A percentile compares a stretch with the other conserved stretches of the same genome.
phyloP scores from a whole-genome alignment of 2,329 filamentous ascomycete species.

The Colletotrichum tamarilloi region DNA sequence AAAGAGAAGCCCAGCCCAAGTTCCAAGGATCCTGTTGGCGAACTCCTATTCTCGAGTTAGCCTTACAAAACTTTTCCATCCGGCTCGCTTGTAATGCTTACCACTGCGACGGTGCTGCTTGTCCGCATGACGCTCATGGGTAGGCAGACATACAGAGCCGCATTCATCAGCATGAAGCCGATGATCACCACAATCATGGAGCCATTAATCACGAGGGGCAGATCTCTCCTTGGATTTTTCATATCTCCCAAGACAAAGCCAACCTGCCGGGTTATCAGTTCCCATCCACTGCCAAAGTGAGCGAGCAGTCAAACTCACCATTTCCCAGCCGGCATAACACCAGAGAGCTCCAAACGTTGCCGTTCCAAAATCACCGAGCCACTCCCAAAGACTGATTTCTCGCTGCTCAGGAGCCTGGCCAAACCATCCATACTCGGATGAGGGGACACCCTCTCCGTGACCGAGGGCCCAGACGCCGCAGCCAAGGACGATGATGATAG shows the following conservation, averaged over 20 bases:
- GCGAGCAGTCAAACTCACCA: constrained; percentile 47
- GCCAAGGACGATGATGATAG: constrained; percentile 37
- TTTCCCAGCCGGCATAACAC: constrained; percentile 58
- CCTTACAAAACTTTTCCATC: constrained; percentile 14
- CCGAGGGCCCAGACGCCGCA: constrained; percentile 42
- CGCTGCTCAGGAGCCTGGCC: constrained; percentile 34
- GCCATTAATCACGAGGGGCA: constrained; percentile 53
- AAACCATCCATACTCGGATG: constrained; percentile 47
- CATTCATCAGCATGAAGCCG: constrained; percentile 54
- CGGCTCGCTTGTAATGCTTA: constrained; percentile 41
- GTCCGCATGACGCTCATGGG: constrained; percentile 52
- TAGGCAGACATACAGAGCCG: constrained; percentile 54
- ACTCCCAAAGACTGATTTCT: constrained; percentile 45
- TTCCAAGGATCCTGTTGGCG: constrained; percentile 45
- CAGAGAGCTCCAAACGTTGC: constrained; percentile 55
- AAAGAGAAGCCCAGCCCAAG: constrained; percentile 50
- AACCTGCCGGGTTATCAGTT: constrained; percentile 29
- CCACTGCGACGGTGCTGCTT: constrained; percentile 54
- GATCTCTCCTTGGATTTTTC: constrained; percentile 40
- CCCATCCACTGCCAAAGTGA: not conserved
- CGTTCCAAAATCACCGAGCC: constrained; percentile 51
- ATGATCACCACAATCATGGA: constrained; percentile 54
- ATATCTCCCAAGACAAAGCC: constrained; percentile 44
- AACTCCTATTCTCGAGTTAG: constrained; percentile 43
- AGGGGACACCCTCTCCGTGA: constrained; percentile 49